Evolutionary conservation across 768 basidiomycete genomes (phyloP).

Genomic region (Phanerochaete carnosa): DNA sequence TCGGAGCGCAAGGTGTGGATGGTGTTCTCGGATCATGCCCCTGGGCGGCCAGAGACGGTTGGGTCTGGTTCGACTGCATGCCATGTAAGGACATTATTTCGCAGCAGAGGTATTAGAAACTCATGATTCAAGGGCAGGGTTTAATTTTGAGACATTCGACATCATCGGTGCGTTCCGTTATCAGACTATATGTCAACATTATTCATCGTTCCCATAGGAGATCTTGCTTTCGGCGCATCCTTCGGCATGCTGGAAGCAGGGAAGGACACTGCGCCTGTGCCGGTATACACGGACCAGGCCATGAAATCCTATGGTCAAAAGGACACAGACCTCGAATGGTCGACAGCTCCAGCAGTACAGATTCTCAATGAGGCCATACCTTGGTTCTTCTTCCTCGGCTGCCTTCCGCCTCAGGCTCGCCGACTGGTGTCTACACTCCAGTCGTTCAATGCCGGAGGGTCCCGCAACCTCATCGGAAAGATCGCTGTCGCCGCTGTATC

Average conservation of each 20-base stretch:
- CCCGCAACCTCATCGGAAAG: neutral
- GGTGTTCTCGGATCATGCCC: slow-evolving; percentile 52
- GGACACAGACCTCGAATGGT: neutral
- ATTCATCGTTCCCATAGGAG: slow-evolving; percentile 40
- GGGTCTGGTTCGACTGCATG: slow-evolving; percentile 65
- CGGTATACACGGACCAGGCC: slow-evolving; percentile 46
- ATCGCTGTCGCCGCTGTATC: slow-evolving; percentile 11
- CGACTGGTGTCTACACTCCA: slow-evolving; percentile 1
- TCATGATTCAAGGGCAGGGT: slow-evolving; percentile 30
- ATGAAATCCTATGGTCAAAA: slow-evolving; percentile 52
- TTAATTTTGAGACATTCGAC: slow-evolving; percentile 56
- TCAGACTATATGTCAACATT: neutral
- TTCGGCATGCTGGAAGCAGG: slow-evolving; percentile 81
- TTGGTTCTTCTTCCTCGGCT: neutral
- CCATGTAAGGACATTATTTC: slow-evolving; percentile 47
- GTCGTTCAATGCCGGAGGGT: neutral
- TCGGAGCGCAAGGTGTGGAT: slow-evolving; percentile 45
- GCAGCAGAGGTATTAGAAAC: neutral
- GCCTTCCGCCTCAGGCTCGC: slow-evolving; percentile 3
- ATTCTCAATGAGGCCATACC: neutral
- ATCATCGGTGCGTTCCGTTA: slow-evolving; percentile 49
- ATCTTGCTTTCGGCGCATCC: slow-evolving; percentile 78
- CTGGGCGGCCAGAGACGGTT: slow-evolving; percentile 52
- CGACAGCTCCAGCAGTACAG: slow-evolving; percentile 2
- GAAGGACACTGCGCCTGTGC: slow-evolving; percentile 64